Percentiles rank a stretch among this genome's conserved stretches.
Evolutionary conservation across 208 protist genomes (phyloP).

Genomic region (Acanthamoeba sp.): DNA sequence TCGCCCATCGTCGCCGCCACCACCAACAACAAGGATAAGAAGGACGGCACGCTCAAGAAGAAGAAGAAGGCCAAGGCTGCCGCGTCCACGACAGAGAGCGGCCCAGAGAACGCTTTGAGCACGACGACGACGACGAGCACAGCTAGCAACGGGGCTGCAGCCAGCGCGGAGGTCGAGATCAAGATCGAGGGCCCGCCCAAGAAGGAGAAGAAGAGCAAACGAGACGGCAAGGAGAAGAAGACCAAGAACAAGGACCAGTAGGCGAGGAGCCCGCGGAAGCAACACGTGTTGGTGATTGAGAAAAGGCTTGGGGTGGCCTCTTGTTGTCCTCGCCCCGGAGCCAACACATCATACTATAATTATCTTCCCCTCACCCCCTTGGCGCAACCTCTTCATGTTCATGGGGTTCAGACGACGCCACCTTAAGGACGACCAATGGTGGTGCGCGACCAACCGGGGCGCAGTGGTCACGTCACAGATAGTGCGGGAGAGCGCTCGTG

Average conservation of each 20-base stretch:
- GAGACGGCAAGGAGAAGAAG: conserved; percentile 8
- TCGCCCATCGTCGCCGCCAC: not conserved
- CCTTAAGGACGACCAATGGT: not conserved
- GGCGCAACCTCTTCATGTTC: no score
- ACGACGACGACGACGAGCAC: not conserved
- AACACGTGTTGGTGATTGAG: no score
- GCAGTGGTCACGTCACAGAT: no score
- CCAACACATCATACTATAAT: not conserved
- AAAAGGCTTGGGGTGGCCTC: no score
- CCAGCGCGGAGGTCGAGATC: not conserved
- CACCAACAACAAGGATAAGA: not conserved
- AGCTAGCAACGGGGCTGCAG: not conserved
- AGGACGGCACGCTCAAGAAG: not conserved
- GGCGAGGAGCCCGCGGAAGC: no score
- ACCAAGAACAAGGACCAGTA: not conserved
- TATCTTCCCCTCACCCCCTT: not conserved
- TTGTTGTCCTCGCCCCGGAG: no score
- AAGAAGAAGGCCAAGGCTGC: not conserved
- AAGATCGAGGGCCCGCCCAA: conserved; percentile 39
- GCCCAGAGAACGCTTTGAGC: not conserved
- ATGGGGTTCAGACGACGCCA: not conserved
- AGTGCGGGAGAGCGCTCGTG: no score
- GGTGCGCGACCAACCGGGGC: not conserved
- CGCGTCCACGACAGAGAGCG: not conserved
- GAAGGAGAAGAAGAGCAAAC: conserved; percentile 19